Evolutionary conservation across 805 yeast genomes (phyloP).

Genomic region (Candida ponderosae): DNA sequence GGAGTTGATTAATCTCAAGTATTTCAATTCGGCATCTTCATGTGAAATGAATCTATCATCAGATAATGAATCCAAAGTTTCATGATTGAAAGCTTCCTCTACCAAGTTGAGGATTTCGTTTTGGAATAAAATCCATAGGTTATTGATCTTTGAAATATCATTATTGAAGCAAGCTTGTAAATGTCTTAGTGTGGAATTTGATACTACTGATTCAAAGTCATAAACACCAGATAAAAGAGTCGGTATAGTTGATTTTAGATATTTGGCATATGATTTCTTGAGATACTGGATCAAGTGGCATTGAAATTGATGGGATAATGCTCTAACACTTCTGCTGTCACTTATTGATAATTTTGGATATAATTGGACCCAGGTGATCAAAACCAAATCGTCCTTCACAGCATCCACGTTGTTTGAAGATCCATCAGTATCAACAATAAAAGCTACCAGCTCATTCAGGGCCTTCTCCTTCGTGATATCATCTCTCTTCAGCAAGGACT

Average conservation of each 20-base stretch:
- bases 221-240: conserved; percentile 63
- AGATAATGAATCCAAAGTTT: conserved; percentile 55
- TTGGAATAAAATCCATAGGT: conserved; percentile 54
- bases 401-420: conserved; percentile 16
- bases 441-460: conserved; percentile 40
- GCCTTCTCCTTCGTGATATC: conserved; percentile 83
- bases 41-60: conserved; percentile 65
- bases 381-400: conserved; percentile 43
- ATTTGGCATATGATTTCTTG: conserved; percentile 53
- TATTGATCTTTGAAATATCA: conserved; percentile 42
- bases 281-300: conserved; percentile 39
- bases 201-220: conserved; percentile 62
- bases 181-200: conserved; percentile 38
- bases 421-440: conserved; percentile 18
- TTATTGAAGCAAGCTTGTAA: conserved; percentile 49
- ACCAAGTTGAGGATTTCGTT: conserved; percentile 48
- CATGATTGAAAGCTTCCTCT: conserved; percentile 43
- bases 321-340: conserved; percentile 57
- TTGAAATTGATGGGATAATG: conserved; percentile 57
- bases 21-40: conserved; percentile 62
- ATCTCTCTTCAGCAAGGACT: conserved; percentile 70
- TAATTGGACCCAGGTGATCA: conserved; percentile 69
- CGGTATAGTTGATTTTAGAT: conserved; percentile 66
- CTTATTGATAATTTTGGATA: conserved; percentile 77
- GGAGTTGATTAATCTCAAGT: conserved; percentile 45